Evolutionary conservation across 805 yeast genomes (phyloP).

Genomic region (Maudiozyma bulderi): DNA sequence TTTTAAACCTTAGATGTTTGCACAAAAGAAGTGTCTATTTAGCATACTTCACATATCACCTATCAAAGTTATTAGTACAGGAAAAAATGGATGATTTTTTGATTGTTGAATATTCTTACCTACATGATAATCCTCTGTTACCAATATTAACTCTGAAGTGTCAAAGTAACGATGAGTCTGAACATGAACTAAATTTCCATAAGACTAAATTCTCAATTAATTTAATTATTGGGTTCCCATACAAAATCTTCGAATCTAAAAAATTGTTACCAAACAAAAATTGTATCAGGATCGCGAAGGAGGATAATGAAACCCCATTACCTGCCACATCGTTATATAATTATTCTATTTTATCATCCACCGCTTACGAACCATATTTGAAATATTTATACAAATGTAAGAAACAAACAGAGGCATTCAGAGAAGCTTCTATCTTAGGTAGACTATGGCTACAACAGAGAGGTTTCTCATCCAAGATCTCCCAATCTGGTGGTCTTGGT

Average conservation of each 20-base stretch:
- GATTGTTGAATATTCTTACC: conserved; percentile 51
- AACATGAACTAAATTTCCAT: conserved; percentile 44
- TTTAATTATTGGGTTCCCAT: conserved; percentile 63
- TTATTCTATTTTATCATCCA: conserved; percentile 62
- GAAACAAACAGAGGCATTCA: conserved; percentile 69
- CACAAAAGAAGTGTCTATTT: conserved; percentile 85
- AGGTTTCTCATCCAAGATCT: conserved; percentile 57
- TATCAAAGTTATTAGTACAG: conserved; percentile 44
- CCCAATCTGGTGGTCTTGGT: conserved; percentile 40
- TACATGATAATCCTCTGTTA: conserved; percentile 67
- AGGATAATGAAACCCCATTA: conserved; percentile 40
- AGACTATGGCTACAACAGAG: conserved; percentile 85
- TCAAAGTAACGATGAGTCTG: conserved; percentile 7
- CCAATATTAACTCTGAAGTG: conserved; percentile 65
- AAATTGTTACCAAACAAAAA: conserved; percentile 75
- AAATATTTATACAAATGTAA: conserved; percentile 68
- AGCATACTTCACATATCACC: conserved; percentile 63
- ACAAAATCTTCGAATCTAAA: conserved; percentile 58
- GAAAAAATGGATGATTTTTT: conserved; percentile 39
- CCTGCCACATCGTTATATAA: conserved; percentile 72
- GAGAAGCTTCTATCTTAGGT: conserved; percentile 80
- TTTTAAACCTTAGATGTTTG: conserved; percentile 77
- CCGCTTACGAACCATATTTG: conserved; percentile 59
- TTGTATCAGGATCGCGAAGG: conserved; percentile 62
- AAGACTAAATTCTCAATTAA: conserved; percentile 66